These are phyloP conservation scores for Solanum virginianum DNA, from an alignment of 257 asterid genomes.

Conservation along the genomic window DNA sequence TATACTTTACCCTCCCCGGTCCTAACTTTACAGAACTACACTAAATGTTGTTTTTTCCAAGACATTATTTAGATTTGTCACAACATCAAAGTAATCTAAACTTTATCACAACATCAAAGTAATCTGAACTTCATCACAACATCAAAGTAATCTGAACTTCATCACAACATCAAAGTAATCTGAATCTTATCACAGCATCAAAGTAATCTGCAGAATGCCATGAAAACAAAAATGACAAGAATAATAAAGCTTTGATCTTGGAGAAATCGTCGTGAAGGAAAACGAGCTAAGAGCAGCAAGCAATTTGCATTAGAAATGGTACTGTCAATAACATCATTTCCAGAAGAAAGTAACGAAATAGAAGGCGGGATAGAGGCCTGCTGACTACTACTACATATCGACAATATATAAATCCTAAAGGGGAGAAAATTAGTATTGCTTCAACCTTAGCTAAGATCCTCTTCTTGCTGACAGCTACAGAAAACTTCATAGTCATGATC, in stretches of 20 bases:
- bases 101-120: not conserved
- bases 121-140: not conserved
- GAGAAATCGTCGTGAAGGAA: not conserved
- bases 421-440: not conserved
- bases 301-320: not conserved
- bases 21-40: too few relatives aligned
- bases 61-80: not conserved
- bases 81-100: too few relatives aligned
- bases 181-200: not conserved
- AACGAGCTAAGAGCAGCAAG: not conserved
- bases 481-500: constrained; percentile 3
- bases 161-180: not conserved
- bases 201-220: not conserved
- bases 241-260: not conserved
- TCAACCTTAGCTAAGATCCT: constrained; percentile 2
- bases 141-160: too few relatives aligned
- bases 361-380: not conserved
- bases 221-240: not conserved
- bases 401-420: constrained; percentile 17
- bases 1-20: too few relatives aligned
- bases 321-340: not conserved
- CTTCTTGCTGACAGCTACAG: not conserved
- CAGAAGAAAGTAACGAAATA: not conserved
- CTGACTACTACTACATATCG: constrained; percentile 11
- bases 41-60: not conserved